Conservation (phyloP, 2,329 filamentous ascomycete species). For the Exophiala viscosa region DNA sequence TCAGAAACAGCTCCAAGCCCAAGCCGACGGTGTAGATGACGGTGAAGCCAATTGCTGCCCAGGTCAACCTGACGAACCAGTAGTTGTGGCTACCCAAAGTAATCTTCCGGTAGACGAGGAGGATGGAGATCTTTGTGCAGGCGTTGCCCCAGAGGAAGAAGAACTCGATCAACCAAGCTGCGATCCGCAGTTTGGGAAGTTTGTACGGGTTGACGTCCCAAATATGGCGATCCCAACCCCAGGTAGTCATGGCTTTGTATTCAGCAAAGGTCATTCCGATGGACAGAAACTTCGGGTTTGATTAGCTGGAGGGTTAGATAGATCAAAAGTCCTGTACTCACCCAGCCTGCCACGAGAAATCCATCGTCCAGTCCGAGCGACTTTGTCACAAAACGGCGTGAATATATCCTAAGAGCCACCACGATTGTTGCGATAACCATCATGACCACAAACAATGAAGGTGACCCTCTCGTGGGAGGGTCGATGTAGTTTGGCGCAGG, state of each 20-base stretch:
- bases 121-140: constrained; percentile 18
- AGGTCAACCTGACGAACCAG: constrained; percentile 18
- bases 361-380: constrained; percentile 15
- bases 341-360: constrained; percentile 16
- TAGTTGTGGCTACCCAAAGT: constrained; percentile 11
- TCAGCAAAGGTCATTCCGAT: constrained; percentile 18
- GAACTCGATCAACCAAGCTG: constrained; percentile 18
- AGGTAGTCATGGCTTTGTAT: constrained; percentile 15
- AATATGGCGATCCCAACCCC: constrained; percentile 19
- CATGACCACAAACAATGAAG: constrained; percentile 11
- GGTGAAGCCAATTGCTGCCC: constrained; percentile 16
- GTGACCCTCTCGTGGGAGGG: constrained; percentile 10
- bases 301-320: not conserved
- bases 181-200: constrained; percentile 11
- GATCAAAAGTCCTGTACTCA: not conserved
- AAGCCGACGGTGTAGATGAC: constrained; percentile 10
- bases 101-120: constrained; percentile 19
- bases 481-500: constrained; percentile 14
- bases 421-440: constrained; percentile 6
- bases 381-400: constrained; percentile 7
- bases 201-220: constrained; percentile 14
- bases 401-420: constrained; percentile 14
- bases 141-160: constrained; percentile 20
- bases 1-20: constrained; percentile 9
- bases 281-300: constrained; percentile 7